Evolutionary conservation across 192 early-diverging fungal species (phyloP), one percentile per base, ranked within the genome.

Genomic region (Coemansia sp.): DNA sequence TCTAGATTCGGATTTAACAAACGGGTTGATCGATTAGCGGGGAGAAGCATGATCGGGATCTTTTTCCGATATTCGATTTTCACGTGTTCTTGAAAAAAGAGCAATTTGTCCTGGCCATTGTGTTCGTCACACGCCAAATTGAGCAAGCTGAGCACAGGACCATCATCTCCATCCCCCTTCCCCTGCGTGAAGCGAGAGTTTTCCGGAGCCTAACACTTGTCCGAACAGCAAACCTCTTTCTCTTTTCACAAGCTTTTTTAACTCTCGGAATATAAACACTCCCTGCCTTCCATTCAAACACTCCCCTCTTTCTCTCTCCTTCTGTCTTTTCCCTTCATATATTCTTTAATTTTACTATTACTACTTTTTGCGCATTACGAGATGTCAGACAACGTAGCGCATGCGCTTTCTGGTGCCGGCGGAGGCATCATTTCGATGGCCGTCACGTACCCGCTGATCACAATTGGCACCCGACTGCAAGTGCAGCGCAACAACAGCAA

Each of bases 371-470:
- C 7, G 9, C 41, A 60, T 23, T n/a, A 45, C 35, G 9, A 8
- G 45, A 92, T 92, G 91, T 87, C 87, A 52, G 90, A 92, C 73
- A 90, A 90, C 84, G 87, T 91, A 53, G 90, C 89, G 58, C 91
- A 92, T 79, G 90, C 91, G 40, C 76, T 92, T 36, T 79, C 88
- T 55, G 91, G 90, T 72, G 92, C 92, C 63, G 92, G 89, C 62
- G 92, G 92, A 66, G 92, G 91, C 70, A 92, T 94, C 71, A 86
- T 91, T 81, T 88, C 90, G 60, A 97, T 97, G 95, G 87, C 88
- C 15, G 83, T 95, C 70, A 97, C 97, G 11, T 99, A 97, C 81
- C 95, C 95, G 65, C 77, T 89, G 69, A 89, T 87, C 55, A 89
- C 87, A 42, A 85, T 91, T 77, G 94, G 87, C 75, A 90, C 87